Percentiles rank a stretch among this genome's conserved stretches.
Conservation (phyloP, 495 filamentous ascomycete species). For the Penicillium macrosclerotiorum region DNA sequence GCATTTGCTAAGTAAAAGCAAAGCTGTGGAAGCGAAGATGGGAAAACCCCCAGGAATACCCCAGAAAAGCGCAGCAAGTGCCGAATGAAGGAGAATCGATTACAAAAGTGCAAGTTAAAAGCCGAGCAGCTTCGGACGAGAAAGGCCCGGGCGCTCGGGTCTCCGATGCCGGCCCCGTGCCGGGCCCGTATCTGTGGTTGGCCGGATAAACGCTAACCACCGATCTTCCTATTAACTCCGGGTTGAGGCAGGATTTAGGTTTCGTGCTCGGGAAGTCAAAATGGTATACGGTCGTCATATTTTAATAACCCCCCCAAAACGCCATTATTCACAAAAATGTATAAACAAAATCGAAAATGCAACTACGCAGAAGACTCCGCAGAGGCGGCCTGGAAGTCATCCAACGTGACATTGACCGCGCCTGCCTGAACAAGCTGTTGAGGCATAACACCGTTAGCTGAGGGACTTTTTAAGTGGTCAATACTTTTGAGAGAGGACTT, state of each 20-base stretch:
- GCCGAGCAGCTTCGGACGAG: slow-evolving; percentile 25
- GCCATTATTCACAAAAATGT: slow-evolving; percentile 18
- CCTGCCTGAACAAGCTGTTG: slow-evolving; percentile 86
- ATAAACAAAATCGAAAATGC: not conserved
- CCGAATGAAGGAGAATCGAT: slow-evolving; percentile 18
- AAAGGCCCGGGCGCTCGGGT: slow-evolving; percentile 27
- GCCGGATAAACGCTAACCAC: slow-evolving; percentile 25
- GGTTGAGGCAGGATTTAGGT: not conserved
- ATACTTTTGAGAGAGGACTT: slow-evolving; percentile 44
- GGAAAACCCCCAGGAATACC: not conserved
- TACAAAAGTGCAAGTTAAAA: slow-evolving; percentile 13
- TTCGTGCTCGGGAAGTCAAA: not conserved
- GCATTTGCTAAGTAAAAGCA: not conserved
- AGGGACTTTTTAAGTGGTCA: not conserved
- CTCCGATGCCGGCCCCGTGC: slow-evolving; percentile 37
- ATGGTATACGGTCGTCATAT: slow-evolving; percentile 6
- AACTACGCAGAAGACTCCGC: slow-evolving; percentile 3
- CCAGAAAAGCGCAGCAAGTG: not conserved
- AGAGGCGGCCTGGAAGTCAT: slow-evolving; percentile 61
- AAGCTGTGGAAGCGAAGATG: not conserved
- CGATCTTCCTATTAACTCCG: slow-evolving; percentile 13
- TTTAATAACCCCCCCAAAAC: slow-evolving; percentile 16
- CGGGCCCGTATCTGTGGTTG: slow-evolving; percentile 4
- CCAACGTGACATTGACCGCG: slow-evolving; percentile 78
- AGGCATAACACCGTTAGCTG: slow-evolving; percentile 18